A percentile compares a stretch with the other conserved stretches of the same genome.
phyloP scores from a whole-genome alignment of 176 grass and related monocot species.

The Oryza longistaminata region DNA sequence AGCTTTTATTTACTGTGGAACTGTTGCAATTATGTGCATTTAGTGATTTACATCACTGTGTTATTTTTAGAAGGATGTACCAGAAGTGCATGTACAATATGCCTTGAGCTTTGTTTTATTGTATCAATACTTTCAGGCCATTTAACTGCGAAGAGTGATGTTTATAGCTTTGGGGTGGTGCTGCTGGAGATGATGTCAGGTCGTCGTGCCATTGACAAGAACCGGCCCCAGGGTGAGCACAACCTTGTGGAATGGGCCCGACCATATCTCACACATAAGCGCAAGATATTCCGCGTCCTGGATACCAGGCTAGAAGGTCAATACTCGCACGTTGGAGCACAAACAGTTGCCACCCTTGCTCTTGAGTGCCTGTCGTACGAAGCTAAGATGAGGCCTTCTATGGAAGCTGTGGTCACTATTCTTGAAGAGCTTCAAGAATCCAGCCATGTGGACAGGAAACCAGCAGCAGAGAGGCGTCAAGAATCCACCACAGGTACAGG shows the following conservation, averaged over 20 bases:
- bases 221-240: slow-evolving; percentile 66
- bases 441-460: slow-evolving; percentile 12
- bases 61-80: not conserved
- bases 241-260: slow-evolving; percentile 83
- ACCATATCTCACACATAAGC: slow-evolving; percentile 72
- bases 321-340: slow-evolving; percentile 52
- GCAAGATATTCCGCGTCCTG: slow-evolving; percentile 80
- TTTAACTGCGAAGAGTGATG: slow-evolving; percentile 67
- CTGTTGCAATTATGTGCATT: not conserved
- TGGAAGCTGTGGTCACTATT: slow-evolving; percentile 54
- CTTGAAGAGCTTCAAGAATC: slow-evolving; percentile 52
- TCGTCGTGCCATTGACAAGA: slow-evolving; percentile 76
- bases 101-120: slow-evolving; percentile 3
- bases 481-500: slow-evolving; percentile 32
- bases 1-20: not conserved
- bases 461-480: slow-evolving; percentile 28
- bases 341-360: slow-evolving; percentile 61
- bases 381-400: slow-evolving; percentile 62
- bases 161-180: slow-evolving; percentile 85
- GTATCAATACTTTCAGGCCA: slow-evolving; percentile 50
- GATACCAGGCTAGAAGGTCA: slow-evolving; percentile 72
- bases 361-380: slow-evolving; percentile 59
- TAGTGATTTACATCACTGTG: not conserved
- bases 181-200: slow-evolving; percentile 77
- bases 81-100: not conserved